Percentiles rank a stretch among this genome's conserved stretches.
Conservation (phyloP, 2,329 filamentous ascomycete species). For the Laburnicola sp. region DNA sequence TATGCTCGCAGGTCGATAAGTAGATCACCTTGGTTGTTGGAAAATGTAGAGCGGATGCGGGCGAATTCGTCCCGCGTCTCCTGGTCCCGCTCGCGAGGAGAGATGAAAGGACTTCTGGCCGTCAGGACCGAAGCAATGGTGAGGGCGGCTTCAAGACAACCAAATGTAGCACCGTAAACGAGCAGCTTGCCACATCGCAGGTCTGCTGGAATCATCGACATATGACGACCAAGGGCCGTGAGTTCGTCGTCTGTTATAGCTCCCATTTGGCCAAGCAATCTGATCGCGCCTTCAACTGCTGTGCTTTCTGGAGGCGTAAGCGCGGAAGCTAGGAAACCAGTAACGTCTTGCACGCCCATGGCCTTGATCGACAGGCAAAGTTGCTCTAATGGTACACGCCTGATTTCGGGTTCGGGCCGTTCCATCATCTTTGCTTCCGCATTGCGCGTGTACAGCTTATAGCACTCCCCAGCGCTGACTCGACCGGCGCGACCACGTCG, state of each 20-base stretch:
- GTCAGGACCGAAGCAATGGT: slow-evolving; percentile 93
- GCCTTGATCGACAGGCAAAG: slow-evolving; percentile 91
- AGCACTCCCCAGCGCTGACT: slow-evolving; percentile 88
- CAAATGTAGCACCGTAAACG: slow-evolving; percentile 92
- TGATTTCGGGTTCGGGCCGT: slow-evolving; percentile 89
- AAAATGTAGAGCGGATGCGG: slow-evolving; percentile 74
- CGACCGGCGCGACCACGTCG: slow-evolving; percentile 89
- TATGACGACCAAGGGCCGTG: slow-evolving; percentile 86
- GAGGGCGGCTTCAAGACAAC: slow-evolving; percentile 84
- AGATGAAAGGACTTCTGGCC: slow-evolving; percentile 81
- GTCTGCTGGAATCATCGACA: slow-evolving; percentile 95
- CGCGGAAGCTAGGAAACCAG: slow-evolving; percentile 78
- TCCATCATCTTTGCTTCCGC: slow-evolving; percentile 84
- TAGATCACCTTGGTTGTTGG: slow-evolving; percentile 78
- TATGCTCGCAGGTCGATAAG: slow-evolving; percentile 85
- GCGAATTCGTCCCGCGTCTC: slow-evolving; percentile 82
- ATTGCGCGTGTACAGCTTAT: slow-evolving; percentile 89
- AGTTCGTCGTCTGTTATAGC: slow-evolving; percentile 83
- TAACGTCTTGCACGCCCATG: slow-evolving; percentile 86
- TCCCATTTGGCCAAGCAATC: slow-evolving; percentile 79
- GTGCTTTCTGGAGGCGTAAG: slow-evolving; percentile 84
- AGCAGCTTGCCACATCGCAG: slow-evolving; percentile 91
- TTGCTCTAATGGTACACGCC: slow-evolving; percentile 89
- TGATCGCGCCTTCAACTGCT: slow-evolving; percentile 84
- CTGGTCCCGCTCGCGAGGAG: slow-evolving; percentile 79